These are phyloP conservation scores for Trichoderma asperelloides DNA, from an alignment of 495 filamentous ascomycete species.

Conservation along the genomic window DNA sequence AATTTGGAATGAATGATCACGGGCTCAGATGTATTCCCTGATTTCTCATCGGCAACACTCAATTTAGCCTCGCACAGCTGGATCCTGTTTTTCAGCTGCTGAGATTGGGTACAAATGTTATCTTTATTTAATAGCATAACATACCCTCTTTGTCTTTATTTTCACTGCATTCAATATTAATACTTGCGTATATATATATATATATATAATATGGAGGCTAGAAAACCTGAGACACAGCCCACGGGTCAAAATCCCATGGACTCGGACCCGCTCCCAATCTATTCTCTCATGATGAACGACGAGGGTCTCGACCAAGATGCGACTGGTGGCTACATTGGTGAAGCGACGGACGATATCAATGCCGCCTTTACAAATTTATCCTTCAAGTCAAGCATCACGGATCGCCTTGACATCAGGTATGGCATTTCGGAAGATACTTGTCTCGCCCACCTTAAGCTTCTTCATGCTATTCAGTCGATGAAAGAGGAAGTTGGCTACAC, in stretches of 20 bases:
- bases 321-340: not conserved
- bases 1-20: too few species aligned
- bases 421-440: slow-evolving; percentile 23
- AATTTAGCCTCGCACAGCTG: not conserved
- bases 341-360: not conserved
- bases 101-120: too few species aligned
- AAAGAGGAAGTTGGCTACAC: slow-evolving; percentile 41
- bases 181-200: not conserved
- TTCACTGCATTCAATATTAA: too few species aligned
- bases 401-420: not conserved
- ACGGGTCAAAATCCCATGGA: not conserved
- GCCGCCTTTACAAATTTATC: not conserved
- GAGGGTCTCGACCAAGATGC: not conserved
- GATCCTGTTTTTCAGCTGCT: too few species aligned
- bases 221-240: not conserved
- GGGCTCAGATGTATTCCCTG: not conserved
- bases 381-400: not conserved
- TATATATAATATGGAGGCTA: not conserved
- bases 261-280: not conserved
- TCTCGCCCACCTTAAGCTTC: slow-evolving; percentile 56
- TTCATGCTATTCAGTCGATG: slow-evolving; percentile 49
- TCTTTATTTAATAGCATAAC: too few species aligned
- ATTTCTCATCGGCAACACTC: not conserved
- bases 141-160: too few species aligned
- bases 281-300: not conserved